These are phyloP conservation scores for Carnegiea gigantea DNA, from an alignment of 179 eudicot species.

Conservation along the genomic window DNA sequence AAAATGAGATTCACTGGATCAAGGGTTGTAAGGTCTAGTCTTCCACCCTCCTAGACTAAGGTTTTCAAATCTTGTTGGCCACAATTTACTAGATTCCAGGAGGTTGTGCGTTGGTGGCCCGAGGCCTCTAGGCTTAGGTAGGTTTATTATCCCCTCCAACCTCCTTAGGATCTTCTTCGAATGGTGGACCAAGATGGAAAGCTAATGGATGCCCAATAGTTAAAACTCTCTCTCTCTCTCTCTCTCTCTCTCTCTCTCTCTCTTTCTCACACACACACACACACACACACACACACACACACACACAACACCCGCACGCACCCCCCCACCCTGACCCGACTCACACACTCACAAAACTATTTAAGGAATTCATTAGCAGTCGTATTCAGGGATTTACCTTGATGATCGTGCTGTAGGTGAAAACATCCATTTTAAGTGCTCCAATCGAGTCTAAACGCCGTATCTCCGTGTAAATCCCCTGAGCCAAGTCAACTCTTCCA, in stretches of 20 bases:
- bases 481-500: constrained; percentile 87
- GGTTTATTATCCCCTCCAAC: not conserved
- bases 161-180: not conserved
- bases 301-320: too few relatives aligned
- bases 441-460: constrained; percentile 65
- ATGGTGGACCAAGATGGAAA: too few relatives aligned
- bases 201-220: too few relatives aligned
- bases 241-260: too few relatives aligned
- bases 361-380: not conserved
- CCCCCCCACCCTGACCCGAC: too few relatives aligned
- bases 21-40: not conserved
- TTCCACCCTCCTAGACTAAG: not conserved
- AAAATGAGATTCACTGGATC: not conserved
- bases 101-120: not conserved
- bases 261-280: too few relatives aligned
- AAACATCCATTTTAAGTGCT: constrained; percentile 74
- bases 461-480: constrained; percentile 70
- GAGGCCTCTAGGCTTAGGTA: not conserved
- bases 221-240: too few relatives aligned
- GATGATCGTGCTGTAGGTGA: constrained; percentile 92
- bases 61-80: not conserved
- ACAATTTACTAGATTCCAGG: not conserved
- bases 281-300: too few relatives aligned
- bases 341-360: not conserved
- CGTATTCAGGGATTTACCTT: constrained; percentile 48